Percentiles rank a stretch among this genome's conserved stretches.
Evolutionary conservation across 306 rosid species (phyloP).

Genomic region (Cyamopsis tetragonoloba): DNA sequence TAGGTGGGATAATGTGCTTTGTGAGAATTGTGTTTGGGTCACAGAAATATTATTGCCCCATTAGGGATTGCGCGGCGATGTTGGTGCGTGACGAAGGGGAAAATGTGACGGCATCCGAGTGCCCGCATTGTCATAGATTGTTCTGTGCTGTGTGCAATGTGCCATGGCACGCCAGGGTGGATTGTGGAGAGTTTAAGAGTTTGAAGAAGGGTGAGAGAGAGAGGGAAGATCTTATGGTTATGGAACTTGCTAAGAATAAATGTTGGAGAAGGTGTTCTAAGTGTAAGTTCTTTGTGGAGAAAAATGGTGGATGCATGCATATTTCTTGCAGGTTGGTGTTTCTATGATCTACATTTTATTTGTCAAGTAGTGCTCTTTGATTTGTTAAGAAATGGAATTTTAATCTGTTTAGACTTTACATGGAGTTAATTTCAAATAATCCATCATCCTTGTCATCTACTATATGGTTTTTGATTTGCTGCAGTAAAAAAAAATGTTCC

Average conservation of each 20-base stretch:
- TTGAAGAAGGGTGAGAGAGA: conserved; percentile 22
- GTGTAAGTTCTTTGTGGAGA: conserved; percentile 55
- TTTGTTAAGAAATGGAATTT: neutral
- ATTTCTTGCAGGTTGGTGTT: conserved; percentile 50
- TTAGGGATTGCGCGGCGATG: conserved; percentile 50
- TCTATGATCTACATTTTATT: neutral
- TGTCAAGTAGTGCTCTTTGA: neutral
- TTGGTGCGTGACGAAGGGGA: conserved; percentile 40
- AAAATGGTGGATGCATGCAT: conserved; percentile 36
- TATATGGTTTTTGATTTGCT: no score
- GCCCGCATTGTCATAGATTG: conserved; percentile 48
- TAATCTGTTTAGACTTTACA: neutral
- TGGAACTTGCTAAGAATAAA: conserved; percentile 43
- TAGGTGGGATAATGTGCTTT: conserved; percentile 50
- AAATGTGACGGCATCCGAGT: conserved; percentile 45
- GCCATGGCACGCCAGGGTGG: conserved; percentile 54
- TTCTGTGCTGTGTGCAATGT: conserved; percentile 62
- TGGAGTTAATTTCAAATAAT: neutral
- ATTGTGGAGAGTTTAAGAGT: conserved; percentile 36
- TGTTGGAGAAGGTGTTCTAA: conserved; percentile 51
- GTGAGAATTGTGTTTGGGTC: conserved; percentile 41
- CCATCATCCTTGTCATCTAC: no score
- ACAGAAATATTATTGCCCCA: conserved; percentile 51
- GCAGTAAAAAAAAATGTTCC: no score
- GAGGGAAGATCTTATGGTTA: conserved; percentile 43